phyloP scores from a whole-genome alignment of 805 yeast species.

The Yueomyces sp. region DNA sequence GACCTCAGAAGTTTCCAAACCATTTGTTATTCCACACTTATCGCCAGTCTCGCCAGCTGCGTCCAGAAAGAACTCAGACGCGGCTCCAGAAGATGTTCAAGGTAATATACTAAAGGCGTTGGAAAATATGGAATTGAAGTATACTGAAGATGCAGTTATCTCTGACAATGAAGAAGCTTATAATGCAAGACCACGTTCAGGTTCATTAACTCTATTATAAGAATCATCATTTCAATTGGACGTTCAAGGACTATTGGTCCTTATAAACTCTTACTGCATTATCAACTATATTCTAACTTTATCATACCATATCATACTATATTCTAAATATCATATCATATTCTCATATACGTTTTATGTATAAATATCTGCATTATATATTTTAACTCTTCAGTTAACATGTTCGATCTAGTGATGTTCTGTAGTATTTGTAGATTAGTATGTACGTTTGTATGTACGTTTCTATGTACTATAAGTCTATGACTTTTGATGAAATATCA shows the following conservation, averaged over 20 bases:
- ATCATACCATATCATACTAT: too few species aligned
- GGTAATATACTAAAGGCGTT: conserved; percentile 2
- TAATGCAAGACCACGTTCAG: background rate
- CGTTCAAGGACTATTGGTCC: background rate
- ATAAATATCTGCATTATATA: too few species aligned
- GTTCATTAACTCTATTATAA: conserved; percentile 4
- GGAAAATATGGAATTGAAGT: conserved; percentile 1
- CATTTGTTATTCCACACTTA: conserved; percentile 51
- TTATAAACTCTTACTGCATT: too few species aligned
- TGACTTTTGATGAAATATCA: too few species aligned
- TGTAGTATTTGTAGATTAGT: too few species aligned
- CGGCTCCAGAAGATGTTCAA: conserved; percentile 2
- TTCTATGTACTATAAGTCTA: too few species aligned
- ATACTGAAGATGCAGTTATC: background rate
- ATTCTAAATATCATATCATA: too few species aligned
- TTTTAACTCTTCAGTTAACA: too few species aligned
- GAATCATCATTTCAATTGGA: background rate
- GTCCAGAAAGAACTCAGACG: conserved; percentile 20
- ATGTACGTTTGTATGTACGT: too few species aligned
- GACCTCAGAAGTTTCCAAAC: conserved; percentile 43
- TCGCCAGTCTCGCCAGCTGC: conserved; percentile 38
- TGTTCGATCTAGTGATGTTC: too few species aligned
- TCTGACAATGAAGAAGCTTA: background rate
- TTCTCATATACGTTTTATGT: too few species aligned
- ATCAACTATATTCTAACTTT: too few species aligned